Conservation (phyloP, 1,284 basidiomycete genomes). For the Ceratobasidium papillatum region DNA sequence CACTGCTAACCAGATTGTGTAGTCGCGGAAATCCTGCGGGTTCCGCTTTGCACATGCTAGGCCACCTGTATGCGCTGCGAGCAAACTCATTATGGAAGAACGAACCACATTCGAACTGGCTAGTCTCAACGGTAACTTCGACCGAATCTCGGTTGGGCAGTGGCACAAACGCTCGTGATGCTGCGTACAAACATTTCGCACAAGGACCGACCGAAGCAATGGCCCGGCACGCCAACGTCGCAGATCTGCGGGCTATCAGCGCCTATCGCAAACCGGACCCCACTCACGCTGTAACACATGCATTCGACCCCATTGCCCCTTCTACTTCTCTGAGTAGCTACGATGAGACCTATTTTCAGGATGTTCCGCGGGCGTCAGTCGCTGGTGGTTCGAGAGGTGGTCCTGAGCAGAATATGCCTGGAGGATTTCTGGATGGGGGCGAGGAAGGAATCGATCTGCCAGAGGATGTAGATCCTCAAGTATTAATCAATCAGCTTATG, state of each 20-base stretch:
- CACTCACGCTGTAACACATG: conserved; percentile 57
- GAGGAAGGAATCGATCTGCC: conserved; percentile 5
- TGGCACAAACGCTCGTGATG: conserved; percentile 50
- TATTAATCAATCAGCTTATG: conserved; percentile 26
- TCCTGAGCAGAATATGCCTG: conserved; percentile 9
- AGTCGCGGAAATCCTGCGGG: conserved; percentile 39
- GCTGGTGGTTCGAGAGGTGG: background rate
- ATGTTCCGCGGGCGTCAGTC: background rate
- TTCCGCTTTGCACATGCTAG: conserved; percentile 65
- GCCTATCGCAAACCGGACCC: conserved; percentile 73
- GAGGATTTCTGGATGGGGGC: conserved; percentile 15
- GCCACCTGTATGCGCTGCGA: conserved; percentile 84
- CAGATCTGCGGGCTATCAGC: conserved; percentile 65
- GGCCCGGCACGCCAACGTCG: conserved; percentile 79
- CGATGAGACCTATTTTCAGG: conserved; percentile 73
- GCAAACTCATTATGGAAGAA: conserved; percentile 84
- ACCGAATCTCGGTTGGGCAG: conserved; percentile 52
- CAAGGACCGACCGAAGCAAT: conserved; percentile 60
- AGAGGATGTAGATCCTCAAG: conserved; percentile 30
- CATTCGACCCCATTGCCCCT: conserved; percentile 86
- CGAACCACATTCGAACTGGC: conserved; percentile 70
- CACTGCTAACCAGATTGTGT: conserved; percentile 49
- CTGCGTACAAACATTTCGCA: conserved; percentile 55
- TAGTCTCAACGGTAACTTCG: conserved; percentile 63
- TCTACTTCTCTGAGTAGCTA: conserved; percentile 66